These are phyloP conservation scores for Colletotrichum euphorbiae DNA, from an alignment of 2,329 filamentous ascomycete species.

Conservation along the genomic window DNA sequence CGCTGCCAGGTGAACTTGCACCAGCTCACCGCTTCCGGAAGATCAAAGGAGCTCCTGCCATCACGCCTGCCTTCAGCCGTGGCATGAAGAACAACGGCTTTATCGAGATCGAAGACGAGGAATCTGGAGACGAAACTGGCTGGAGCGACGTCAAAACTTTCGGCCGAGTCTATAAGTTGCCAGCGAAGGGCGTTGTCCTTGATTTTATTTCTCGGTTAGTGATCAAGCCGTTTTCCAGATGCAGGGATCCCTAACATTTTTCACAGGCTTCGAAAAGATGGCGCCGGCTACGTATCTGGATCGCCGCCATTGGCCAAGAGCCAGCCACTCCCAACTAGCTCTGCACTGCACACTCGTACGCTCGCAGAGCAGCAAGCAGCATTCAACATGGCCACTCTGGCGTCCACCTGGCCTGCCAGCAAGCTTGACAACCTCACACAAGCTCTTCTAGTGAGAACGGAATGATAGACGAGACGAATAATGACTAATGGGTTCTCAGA, in stretches of 20 bases:
- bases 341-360: constrained; percentile 56
- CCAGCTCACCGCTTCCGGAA: constrained; percentile 72
- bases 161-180: constrained; percentile 74
- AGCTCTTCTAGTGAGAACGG: constrained; percentile 69
- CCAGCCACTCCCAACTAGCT: constrained; percentile 38
- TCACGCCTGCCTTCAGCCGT: constrained; percentile 67
- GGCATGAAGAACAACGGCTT: constrained; percentile 78
- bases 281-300: constrained; percentile 52
- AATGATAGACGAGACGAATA: constrained; percentile 4
- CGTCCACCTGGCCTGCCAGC: constrained; percentile 58
- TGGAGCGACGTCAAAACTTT: constrained; percentile 71
- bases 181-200: constrained; percentile 72
- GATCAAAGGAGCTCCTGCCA: constrained; percentile 64
- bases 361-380: constrained; percentile 75
- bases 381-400: constrained; percentile 71
- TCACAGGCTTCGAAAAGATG: constrained; percentile 51
- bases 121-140: constrained; percentile 65
- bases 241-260: constrained; percentile 33
- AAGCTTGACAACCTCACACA: constrained; percentile 66
- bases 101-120: constrained; percentile 76
- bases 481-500: constrained; percentile 48
- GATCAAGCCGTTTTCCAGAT: not conserved
- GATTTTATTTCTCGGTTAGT: constrained; percentile 78
- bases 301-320: constrained; percentile 37
- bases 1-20: constrained; percentile 66